A percentile compares a stretch with the other conserved stretches of the same genome.
Evolutionary conservation across 106 monocot species (phyloP).

Genomic region (Hemerocallis citrina): DNA sequence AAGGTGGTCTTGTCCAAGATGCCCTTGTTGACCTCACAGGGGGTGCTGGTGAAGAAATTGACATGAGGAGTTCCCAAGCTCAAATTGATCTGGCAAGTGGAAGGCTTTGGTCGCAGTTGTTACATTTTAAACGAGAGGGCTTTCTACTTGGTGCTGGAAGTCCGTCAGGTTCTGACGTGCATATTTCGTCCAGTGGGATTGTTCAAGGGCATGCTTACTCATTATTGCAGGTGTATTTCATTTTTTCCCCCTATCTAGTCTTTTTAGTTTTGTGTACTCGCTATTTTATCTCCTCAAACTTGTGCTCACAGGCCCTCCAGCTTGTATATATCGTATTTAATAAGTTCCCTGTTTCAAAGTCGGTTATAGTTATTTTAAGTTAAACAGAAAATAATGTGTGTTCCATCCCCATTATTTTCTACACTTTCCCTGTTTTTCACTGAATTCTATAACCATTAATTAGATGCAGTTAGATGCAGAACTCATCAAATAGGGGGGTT

Average conservation of each 20-base stretch:
- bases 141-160: constrained; percentile 98
- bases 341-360: too few species aligned
- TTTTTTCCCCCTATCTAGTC: neutral
- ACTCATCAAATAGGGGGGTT: too few species aligned
- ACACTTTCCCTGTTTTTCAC: too few species aligned
- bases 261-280: neutral
- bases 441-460: too few species aligned
- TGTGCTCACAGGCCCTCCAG: too few species aligned
- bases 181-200: constrained; percentile 92
- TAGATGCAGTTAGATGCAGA: too few species aligned
- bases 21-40: constrained; percentile 97
- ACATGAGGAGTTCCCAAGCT: constrained; percentile 87
- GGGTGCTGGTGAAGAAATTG: constrained; percentile 98
- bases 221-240: constrained; percentile 60
- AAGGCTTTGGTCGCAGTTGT: constrained; percentile 91
- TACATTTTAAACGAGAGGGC: constrained; percentile 88
- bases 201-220: constrained; percentile 99
- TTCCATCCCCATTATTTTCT: too few species aligned
- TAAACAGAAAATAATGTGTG: too few species aligned
- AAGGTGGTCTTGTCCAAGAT: constrained; percentile 99
- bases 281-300: too few species aligned
- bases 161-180: constrained; percentile 94
- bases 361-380: too few species aligned
- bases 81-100: constrained; percentile 98
- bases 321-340: too few species aligned